Percentiles rank a stretch among this genome's conserved stretches.
phyloP scores from a whole-genome alignment of 2,329 filamentous ascomycete genomes.

The Nothophoma quercina region DNA sequence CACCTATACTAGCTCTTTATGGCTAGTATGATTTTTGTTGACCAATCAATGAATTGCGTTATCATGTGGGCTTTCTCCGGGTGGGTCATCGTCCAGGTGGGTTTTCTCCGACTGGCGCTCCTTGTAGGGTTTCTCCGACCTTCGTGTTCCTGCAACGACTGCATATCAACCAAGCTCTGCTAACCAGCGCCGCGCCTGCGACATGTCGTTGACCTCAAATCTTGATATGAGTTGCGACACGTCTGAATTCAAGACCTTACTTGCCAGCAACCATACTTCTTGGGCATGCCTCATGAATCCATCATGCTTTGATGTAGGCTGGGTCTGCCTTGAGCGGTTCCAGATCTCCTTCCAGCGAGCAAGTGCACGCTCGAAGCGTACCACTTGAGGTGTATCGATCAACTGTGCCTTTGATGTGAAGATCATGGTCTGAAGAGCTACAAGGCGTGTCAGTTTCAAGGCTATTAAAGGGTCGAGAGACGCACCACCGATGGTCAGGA shows the following conservation, averaged over 20 bases:
- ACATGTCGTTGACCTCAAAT: slow-evolving; percentile 2
- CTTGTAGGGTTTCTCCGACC: background rate
- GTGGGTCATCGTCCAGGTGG: background rate
- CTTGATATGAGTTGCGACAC: background rate
- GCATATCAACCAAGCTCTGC: background rate
- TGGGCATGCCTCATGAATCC: slow-evolving; percentile 4
- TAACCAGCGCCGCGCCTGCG: background rate
- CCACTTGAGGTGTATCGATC: background rate
- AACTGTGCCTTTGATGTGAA: background rate
- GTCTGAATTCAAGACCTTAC: background rate
- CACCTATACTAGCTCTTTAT: too few relatives aligned
- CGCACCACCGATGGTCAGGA: background rate
- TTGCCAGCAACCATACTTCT: background rate
- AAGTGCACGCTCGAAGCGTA: slow-evolving; percentile 2
- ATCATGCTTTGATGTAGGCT: slow-evolving; percentile 49
- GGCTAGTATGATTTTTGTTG: too few relatives aligned
- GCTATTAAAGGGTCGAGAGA: background rate
- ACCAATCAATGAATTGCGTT: background rate
- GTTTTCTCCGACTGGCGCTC: background rate
- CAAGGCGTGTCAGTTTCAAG: background rate
- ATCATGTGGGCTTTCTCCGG: background rate
- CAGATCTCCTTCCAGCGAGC: slow-evolving; percentile 7
- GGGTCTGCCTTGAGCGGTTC: background rate
- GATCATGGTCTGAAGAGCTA: slow-evolving; percentile 1
- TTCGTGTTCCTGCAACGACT: background rate